Evolutionary conservation across 768 basidiomycete genomes (phyloP), one percentile per base, ranked within the genome.

Genomic region (Trametes maxima): DNA sequence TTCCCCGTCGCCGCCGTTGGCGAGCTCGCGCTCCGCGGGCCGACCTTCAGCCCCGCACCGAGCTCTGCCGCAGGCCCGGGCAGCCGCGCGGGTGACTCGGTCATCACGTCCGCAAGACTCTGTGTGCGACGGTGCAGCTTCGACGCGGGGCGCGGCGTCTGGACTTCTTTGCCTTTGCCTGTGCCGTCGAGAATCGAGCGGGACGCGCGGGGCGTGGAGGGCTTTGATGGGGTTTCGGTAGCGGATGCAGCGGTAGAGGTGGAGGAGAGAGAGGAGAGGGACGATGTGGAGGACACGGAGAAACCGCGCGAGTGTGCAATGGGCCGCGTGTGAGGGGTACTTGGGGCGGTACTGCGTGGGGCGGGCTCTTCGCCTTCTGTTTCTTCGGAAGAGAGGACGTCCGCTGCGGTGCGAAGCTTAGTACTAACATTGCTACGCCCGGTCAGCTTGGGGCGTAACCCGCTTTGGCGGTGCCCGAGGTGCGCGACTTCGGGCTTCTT

Each of bases 401-500:
- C 65, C 14, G 35, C 42, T 1, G 57, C 17, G 5, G 33, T 40
- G 42, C 43, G 51, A 2, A 49, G 49, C 40, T 55, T 60, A 25
- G 66, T 44, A 51, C 56, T 36, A 6, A 65, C 50, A 19, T 60
- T 52, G 49, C 65, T 42, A 36, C 52, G 52, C 36, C 53, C 50
- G 24, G 66, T 36, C 1, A 60, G 57, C 28, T 59, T 54, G 40
- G 59, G 43, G n/a, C 65, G 59, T 16, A 66, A 28, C 45, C 67
- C 58, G 43, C 65, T 60, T 7, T 73, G 73, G 2, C 71, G 70
- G 25, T 74, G 65, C 1, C 73, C 76, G 14, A 78, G 65, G 12
- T 71, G 67, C 14, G 72, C 62, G 4, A 74, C 66, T 50, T 73
- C 73, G 48, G 66, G 71, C 78, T 84, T 91, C 73, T 85, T 80